Conservation (phyloP, 306 rosid genomes). For the Cucumis cinereus region DNA sequence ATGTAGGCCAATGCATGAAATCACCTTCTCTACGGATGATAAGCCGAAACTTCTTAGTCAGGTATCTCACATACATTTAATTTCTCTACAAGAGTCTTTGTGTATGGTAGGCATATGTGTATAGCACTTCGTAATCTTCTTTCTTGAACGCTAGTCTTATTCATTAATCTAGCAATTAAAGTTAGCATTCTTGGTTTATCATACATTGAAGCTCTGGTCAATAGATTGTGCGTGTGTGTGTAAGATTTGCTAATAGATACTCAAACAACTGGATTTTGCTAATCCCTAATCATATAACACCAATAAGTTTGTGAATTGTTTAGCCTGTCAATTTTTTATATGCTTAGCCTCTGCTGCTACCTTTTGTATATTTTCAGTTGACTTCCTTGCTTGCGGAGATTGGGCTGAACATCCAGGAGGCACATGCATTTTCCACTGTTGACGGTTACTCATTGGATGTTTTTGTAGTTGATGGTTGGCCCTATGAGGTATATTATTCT, state of each 20-base stretch:
- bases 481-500: conserved; percentile 54
- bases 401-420: conserved; percentile 97
- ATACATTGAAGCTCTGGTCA: background rate
- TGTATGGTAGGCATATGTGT: background rate
- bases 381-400: conserved; percentile 94
- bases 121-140: background rate
- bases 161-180: background rate
- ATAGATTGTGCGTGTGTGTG: background rate
- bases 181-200: background rate
- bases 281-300: background rate
- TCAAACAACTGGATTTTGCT: background rate
- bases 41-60: conserved; percentile 95
- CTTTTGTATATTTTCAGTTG: conserved; percentile 40
- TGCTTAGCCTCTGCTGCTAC: background rate
- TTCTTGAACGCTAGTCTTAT: background rate
- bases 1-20: conserved; percentile 97
- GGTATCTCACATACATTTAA: conserved; percentile 29
- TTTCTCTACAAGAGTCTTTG: background rate
- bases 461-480: conserved; percentile 99
- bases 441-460: conserved; percentile 96
- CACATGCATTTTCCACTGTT: conserved; percentile 89
- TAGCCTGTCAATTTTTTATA: background rate
- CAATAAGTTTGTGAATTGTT: background rate
- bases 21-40: conserved; percentile 88
- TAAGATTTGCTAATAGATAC: background rate